phyloP scores from a whole-genome alignment of 164 flowering plant species.

The Paratinospora sagittata region DNA sequence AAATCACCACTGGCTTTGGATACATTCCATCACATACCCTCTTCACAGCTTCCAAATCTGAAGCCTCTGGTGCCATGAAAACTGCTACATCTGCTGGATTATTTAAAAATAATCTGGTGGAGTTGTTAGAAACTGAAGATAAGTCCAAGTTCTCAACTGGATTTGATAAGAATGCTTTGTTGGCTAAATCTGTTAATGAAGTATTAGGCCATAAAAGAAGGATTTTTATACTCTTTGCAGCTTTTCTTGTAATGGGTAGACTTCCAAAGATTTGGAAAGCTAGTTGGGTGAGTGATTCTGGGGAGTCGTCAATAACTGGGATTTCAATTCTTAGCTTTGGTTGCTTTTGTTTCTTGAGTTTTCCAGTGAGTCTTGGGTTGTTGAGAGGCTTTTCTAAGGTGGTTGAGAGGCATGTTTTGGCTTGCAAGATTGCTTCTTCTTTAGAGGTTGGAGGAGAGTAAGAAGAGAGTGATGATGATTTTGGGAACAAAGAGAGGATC shows the following conservation, averaged over 20 bases:
- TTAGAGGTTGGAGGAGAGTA: slow-evolving; percentile 63
- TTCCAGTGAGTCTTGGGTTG: slow-evolving; percentile 61
- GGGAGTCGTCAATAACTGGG: slow-evolving; percentile 70
- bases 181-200: slow-evolving; percentile 31
- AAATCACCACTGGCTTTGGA: slow-evolving; percentile 69
- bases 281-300: slow-evolving; percentile 44
- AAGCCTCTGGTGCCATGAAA: slow-evolving; percentile 52
- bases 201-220: slow-evolving; percentile 56
- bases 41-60: slow-evolving; percentile 38
- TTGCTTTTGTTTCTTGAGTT: slow-evolving; percentile 66
- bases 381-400: slow-evolving; percentile 65
- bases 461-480: slow-evolving; percentile 27
- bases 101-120: slow-evolving; percentile 25
- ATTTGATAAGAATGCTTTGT: slow-evolving; percentile 21
- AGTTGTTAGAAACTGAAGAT: slow-evolving; percentile 21
- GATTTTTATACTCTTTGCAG: slow-evolving; percentile 28
- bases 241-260: slow-evolving; percentile 52
- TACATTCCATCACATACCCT: slow-evolving; percentile 31
- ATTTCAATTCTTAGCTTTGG: slow-evolving; percentile 70
- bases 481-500: slow-evolving; percentile 13
- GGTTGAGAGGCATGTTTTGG: slow-evolving; percentile 61
- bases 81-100: slow-evolving; percentile 53
- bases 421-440: slow-evolving; percentile 84
- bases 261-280: slow-evolving; percentile 50
- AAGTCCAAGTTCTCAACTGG: slow-evolving; percentile 35